A percentile compares a stretch with the other conserved stretches of the same genome.
phyloP scores from a whole-genome alignment of 2,329 filamentous ascomycete genomes.

The Colletotrichum lupini region DNA sequence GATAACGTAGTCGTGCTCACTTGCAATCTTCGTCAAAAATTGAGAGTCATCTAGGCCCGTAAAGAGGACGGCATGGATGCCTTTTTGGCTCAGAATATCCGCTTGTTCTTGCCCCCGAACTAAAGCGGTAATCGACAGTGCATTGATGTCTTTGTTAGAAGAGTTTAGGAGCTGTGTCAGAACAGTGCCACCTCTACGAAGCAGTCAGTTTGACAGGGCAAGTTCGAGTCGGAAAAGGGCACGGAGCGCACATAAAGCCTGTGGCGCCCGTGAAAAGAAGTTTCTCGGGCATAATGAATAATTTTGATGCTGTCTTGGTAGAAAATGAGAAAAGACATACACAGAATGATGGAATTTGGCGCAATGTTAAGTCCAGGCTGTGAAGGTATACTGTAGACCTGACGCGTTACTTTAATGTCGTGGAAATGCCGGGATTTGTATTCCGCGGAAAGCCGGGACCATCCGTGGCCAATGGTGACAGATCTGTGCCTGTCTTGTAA shows the following conservation, averaged over 20 bases:
- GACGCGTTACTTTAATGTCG: too few relatives aligned
- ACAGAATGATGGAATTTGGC: too few relatives aligned
- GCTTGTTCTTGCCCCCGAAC: constrained; percentile 43
- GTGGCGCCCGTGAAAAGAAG: constrained; percentile 43
- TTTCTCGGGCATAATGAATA: neutral
- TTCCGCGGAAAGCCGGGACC: neutral
- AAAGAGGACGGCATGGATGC: constrained; percentile 26
- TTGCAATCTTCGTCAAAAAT: constrained; percentile 37
- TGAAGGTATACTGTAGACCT: too few relatives aligned
- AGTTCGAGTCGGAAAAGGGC: neutral
- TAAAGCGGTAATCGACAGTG: constrained; percentile 38
- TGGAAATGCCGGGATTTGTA: constrained; percentile 9
- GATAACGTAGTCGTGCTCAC: constrained; percentile 51
- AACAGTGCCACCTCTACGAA: constrained; percentile 41
- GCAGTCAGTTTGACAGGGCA: neutral
- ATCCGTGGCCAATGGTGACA: neutral
- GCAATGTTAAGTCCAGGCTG: too few relatives aligned
- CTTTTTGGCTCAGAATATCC: constrained; percentile 36
- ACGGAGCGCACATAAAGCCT: constrained; percentile 40
- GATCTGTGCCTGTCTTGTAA: neutral
- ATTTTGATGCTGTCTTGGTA: too few relatives aligned
- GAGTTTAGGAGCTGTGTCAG: constrained; percentile 39
- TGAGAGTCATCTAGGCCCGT: constrained; percentile 38
- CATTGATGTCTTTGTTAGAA: constrained; percentile 34
- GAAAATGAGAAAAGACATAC: too few relatives aligned